phyloP scores from a whole-genome alignment of 768 basidiomycete genomes.

The Sarcodon aspratus region DNA sequence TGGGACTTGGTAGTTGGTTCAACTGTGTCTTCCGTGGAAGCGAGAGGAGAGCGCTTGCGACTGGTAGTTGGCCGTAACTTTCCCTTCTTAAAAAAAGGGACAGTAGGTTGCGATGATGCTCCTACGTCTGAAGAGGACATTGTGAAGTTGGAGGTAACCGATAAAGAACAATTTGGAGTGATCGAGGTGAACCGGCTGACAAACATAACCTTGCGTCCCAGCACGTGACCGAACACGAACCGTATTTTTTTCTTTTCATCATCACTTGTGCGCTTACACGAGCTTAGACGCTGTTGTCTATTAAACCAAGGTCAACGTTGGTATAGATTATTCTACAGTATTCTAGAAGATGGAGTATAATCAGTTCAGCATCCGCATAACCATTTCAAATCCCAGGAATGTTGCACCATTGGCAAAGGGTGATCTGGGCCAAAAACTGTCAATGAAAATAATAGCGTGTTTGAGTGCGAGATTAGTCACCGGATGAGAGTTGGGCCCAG shows the following conservation, averaged over 20 bases:
- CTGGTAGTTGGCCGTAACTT: slow-evolving; percentile 66
- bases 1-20: slow-evolving; percentile 42
- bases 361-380: slow-evolving; percentile 54
- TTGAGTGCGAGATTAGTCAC: slow-evolving; percentile 20
- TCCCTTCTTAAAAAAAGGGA: slow-evolving; percentile 86
- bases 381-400: slow-evolving; percentile 93
- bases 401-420: slow-evolving; percentile 97
- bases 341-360: not conserved
- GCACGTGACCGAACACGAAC: no score
- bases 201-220: no score
- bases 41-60: slow-evolving; percentile 53
- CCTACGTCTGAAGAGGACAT: no score
- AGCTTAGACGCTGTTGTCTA: no score
- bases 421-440: slow-evolving; percentile 37
- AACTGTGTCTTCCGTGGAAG: slow-evolving; percentile 16
- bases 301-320: no score
- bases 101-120: slow-evolving; percentile 30
- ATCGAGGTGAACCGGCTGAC: no score
- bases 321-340: no score
- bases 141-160: no score
- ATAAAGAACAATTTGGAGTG: no score
- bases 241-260: no score
- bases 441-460: not conserved
- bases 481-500: slow-evolving; percentile 85
- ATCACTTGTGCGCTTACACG: no score